Base-by-base conservation (phyloP, 805 yeast species). In the Saccharomycopsis schoenii region DNA sequence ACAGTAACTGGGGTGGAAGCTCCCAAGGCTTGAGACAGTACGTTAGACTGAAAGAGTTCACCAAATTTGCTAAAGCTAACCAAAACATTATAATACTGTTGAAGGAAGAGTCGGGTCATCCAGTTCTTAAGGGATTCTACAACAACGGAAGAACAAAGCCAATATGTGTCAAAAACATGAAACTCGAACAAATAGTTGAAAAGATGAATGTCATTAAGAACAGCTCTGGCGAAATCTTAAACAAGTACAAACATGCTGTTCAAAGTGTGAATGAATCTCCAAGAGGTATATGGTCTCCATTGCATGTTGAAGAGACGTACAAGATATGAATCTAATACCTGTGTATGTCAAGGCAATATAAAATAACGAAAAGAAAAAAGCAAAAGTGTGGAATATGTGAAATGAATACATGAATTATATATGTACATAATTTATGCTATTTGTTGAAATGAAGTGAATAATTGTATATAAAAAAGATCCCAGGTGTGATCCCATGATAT, bases 271-370 rank as follows among this genome's bases (percentile, higher is more conserved):
- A 93, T 71, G 82, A 80, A 60, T 84, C 96, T 61, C 91, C 93
- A 17, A 87, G 99, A 79, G 99, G 99, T 69, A 80, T 94, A 57
- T 94, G 99, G 99, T 91, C 97, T 55, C 99, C 99, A 62, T 79
- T 93, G 77, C 97, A 92, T 70, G 86, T 81, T 58, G 82, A 79
- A 60, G 75, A 70, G 62, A 77, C 86, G 69, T 77, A 75, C 71
- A 77, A 74, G 68, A 72, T 80, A 47, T 80, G 71, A 69, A 42
- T 6, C 15, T 5, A 24, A 4, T 17, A 19, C 4, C 2, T 42
- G 14, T 19, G 12, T 55, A 9, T 14, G 17, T 10, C 29, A 17
- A 6, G n/a, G 2, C 19, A 21, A n/a, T 50, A 2, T 50, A 50
- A 50, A n/a, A 15, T n/a, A n/a, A n/a, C n/a, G n/a, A 50, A 2